phyloP scores from a whole-genome alignment of 805 yeast species.

The Grigorovia jiainica region DNA sequence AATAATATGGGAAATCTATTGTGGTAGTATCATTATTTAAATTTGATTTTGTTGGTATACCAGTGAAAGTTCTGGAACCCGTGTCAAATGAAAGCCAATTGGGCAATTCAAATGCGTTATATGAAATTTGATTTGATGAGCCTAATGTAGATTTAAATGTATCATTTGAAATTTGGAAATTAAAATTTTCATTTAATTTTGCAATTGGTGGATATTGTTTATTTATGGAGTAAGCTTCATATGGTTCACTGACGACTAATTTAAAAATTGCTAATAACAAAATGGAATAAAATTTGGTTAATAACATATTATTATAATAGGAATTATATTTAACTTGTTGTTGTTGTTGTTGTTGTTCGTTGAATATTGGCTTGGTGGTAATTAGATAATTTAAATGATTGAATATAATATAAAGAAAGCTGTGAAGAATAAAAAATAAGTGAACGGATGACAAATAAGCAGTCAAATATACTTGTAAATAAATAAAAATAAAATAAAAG shows the following conservation, averaged over 20 bases:
- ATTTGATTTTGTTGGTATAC: conserved; percentile 37
- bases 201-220: conserved; percentile 88
- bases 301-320: background rate
- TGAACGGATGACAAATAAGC: too few relatives aligned
- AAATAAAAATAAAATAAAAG: too few relatives aligned
- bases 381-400: too few relatives aligned
- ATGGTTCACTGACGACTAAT: conserved; percentile 9
- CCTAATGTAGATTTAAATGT: conserved; percentile 48
- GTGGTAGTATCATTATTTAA: conserved; percentile 7
- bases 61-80: conserved; percentile 49
- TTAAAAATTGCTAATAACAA: background rate
- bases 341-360: too few relatives aligned
- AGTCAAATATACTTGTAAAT: too few relatives aligned
- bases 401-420: too few relatives aligned
- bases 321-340: too few relatives aligned
- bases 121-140: conserved; percentile 37
- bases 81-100: conserved; percentile 71
- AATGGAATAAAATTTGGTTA: background rate
- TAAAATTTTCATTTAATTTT: conserved; percentile 49
- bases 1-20: conserved; percentile 35
- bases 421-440: too few relatives aligned
- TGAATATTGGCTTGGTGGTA: too few relatives aligned
- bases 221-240: conserved; percentile 30
- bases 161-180: conserved; percentile 57
- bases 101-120: conserved; percentile 55